phyloP scores from a whole-genome alignment of 305 asterid species.

The Fraxinus latifolia region DNA sequence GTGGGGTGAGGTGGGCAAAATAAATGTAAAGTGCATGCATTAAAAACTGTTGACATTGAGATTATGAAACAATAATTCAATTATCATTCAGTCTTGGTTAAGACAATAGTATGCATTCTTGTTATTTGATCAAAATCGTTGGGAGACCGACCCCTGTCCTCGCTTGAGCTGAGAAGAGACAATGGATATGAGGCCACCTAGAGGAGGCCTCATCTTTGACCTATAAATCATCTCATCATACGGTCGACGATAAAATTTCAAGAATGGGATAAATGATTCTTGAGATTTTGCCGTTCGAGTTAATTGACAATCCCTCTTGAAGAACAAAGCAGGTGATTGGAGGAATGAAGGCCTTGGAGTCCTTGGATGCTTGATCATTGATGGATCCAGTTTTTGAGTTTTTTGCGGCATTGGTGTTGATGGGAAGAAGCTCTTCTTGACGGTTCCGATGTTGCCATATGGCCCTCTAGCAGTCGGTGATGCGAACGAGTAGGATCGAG shows the following conservation, averaged over 20 bases:
- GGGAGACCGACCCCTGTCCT: constrained; percentile 45
- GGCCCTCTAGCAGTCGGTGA: constrained; percentile 67
- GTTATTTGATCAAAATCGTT: constrained; percentile 51
- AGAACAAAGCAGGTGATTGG: constrained; percentile 76
- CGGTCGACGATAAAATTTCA: constrained; percentile 46
- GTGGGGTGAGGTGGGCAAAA: constrained; percentile 22
- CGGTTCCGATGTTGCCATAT: constrained; percentile 33
- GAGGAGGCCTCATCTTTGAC: constrained; percentile 52
- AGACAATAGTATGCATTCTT: constrained; percentile 37
- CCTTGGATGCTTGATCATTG: constrained; percentile 54
- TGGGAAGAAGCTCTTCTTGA: constrained; percentile 60
- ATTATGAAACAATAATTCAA: constrained; percentile 35
- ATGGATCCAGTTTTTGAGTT: constrained; percentile 52
- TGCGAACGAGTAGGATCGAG: constrained; percentile 84
- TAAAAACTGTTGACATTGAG: constrained; percentile 22
- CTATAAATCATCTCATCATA: constrained; percentile 52
- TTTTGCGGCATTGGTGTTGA: constrained; percentile 89
- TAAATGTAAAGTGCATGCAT: constrained; percentile 28
- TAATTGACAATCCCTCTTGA: constrained; percentile 42
- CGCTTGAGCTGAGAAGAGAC: constrained; percentile 42
- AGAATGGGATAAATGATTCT: constrained; percentile 35
- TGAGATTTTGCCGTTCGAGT: constrained; percentile 34
- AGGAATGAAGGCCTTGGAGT: constrained; percentile 81
- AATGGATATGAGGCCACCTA: constrained; percentile 51
- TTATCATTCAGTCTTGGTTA: constrained; percentile 31